Percentiles rank a stretch among this genome's conserved stretches.
Conservation (phyloP, 177 flowering plant species). For the Vitis hybrid region DNA sequence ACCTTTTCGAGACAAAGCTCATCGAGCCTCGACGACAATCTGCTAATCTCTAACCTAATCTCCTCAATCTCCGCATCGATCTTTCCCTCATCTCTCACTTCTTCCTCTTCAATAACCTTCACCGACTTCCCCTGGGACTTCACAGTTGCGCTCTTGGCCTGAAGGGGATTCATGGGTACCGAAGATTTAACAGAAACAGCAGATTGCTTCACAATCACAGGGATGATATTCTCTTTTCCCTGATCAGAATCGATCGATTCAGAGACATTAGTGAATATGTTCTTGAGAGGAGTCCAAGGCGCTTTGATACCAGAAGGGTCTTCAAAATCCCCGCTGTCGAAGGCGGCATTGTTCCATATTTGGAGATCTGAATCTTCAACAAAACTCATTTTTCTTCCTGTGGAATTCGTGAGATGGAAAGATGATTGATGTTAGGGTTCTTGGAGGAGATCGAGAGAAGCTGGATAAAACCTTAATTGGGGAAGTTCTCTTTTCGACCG, state of each 20-base stretch:
- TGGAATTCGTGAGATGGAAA: not conserved
- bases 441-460: conserved; percentile 11
- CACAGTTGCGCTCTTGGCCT: conserved; percentile 9
- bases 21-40: conserved; percentile 55
- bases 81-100: conserved; percentile 27
- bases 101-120: conserved; percentile 10
- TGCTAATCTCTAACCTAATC: conserved; percentile 63
- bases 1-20: conserved; percentile 62
- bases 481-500: conserved; percentile 50
- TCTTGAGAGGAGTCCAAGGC: conserved; percentile 41
- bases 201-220: conserved; percentile 24
- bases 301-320: conserved; percentile 13
- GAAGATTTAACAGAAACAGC: conserved; percentile 31
- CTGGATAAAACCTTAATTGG: not conserved
- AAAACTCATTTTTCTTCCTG: conserved; percentile 40
- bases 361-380: conserved; percentile 59
- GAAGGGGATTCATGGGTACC: conserved; percentile 31
- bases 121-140: conserved; percentile 27
- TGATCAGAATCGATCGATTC: conserved; percentile 43
- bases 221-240: conserved; percentile 66
- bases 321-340: conserved; percentile 45
- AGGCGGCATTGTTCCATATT: conserved; percentile 80
- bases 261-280: conserved; percentile 19
- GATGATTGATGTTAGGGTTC: not conserved
- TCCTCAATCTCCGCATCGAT: conserved; percentile 71